A percentile compares a stretch with the other conserved stretches of the same genome.
Evolutionary conservation across 495 filamentous ascomycete species (phyloP).

Genomic region (Penicillium pulvis): DNA sequence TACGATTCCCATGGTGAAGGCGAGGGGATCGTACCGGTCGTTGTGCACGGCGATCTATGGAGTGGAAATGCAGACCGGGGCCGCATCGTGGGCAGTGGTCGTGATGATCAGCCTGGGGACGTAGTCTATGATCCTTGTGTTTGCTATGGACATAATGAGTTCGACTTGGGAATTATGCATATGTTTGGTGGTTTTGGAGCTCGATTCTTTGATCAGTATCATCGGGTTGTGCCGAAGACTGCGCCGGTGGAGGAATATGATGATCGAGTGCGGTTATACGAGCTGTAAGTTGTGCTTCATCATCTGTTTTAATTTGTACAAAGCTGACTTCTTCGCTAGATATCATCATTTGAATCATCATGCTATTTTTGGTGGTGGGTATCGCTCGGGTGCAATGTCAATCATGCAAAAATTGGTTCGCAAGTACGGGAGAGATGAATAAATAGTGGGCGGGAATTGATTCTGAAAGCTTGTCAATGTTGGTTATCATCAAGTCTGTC

Average conservation of each 20-base stretch:
- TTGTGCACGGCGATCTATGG: constrained; percentile 92
- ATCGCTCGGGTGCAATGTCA: constrained; percentile 68
- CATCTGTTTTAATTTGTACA: background rate
- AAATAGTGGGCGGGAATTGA: no score
- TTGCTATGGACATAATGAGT: constrained; percentile 86
- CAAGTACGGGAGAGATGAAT: constrained; percentile 57
- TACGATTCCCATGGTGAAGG: constrained; percentile 47
- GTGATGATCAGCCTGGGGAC: constrained; percentile 61
- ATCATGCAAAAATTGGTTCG: constrained; percentile 71
- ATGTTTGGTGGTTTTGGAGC: constrained; percentile 92
- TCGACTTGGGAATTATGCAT: constrained; percentile 88
- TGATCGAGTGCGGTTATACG: constrained; percentile 77
- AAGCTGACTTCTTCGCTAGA: constrained; percentile 36
- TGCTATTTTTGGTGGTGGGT: constrained; percentile 79
- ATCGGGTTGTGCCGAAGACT: constrained; percentile 69
- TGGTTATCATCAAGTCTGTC: no score
- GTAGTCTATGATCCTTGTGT: constrained; percentile 82
- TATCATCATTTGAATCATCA: constrained; percentile 92
- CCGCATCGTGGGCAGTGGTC: constrained; percentile 52
- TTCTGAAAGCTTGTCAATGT: no score
- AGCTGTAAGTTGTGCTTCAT: constrained; percentile 63
- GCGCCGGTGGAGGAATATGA: constrained; percentile 84
- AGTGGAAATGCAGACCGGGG: constrained; percentile 78
- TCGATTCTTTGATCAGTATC: constrained; percentile 75
- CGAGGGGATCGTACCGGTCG: constrained; percentile 63